Evolutionary conservation across 116 monocot species (phyloP).

Genomic region (Zostera marina): DNA sequence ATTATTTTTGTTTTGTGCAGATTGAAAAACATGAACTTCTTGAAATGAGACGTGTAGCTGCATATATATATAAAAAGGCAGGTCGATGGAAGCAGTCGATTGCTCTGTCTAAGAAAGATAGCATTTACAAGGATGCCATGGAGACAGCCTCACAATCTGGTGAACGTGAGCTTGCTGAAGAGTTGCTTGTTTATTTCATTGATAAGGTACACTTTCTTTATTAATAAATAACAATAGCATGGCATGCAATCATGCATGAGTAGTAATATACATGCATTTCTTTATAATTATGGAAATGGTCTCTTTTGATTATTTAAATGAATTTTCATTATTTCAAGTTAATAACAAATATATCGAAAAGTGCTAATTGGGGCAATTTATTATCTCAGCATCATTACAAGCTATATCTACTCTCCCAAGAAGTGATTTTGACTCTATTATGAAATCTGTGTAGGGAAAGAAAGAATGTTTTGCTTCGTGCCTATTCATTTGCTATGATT

Average conservation of each 20-base stretch:
- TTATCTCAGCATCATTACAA: background rate
- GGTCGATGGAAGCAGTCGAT: slow-evolving; percentile 99
- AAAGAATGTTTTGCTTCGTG: slow-evolving; percentile 99
- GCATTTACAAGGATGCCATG: slow-evolving; percentile 96
- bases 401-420: background rate
- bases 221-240: background rate
- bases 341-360: background rate
- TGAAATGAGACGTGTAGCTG: slow-evolving; percentile 97
- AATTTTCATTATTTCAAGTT: too few species aligned
- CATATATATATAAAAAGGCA: slow-evolving; percentile 99
- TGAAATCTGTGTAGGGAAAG: slow-evolving; percentile 73
- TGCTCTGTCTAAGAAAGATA: slow-evolving; percentile 96
- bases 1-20: slow-evolving; percentile 18
- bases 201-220: slow-evolving; percentile 62
- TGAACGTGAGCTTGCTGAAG: slow-evolving; percentile 89
- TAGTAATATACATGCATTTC: too few species aligned
- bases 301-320: too few species aligned
- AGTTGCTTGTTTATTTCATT: slow-evolving; percentile 98
- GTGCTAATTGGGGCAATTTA: background rate
- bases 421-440: background rate
- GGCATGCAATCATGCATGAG: too few species aligned
- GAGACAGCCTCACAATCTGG: slow-evolving; percentile 98
- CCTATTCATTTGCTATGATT: slow-evolving; percentile 94
- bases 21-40: slow-evolving; percentile 98
- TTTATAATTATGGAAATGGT: too few species aligned